Conservation (phyloP, 139 green algal species). For the Chlorella sp. region DNA sequence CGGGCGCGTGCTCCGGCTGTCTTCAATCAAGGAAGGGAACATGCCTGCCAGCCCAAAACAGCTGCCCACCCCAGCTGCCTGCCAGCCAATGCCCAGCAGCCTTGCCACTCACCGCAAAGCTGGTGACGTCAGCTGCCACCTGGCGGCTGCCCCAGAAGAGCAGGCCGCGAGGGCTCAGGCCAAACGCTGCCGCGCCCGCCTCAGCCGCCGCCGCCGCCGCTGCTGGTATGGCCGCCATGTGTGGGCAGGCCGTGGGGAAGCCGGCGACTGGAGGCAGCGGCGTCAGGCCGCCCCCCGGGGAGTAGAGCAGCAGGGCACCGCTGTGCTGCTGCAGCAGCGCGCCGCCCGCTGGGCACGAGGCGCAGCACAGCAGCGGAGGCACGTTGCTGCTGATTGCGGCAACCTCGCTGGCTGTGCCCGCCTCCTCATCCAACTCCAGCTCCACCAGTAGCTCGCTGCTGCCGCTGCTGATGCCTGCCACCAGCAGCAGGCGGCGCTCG, state of each 20-base stretch:
- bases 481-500: slow-evolving; percentile 5
- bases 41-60: background rate
- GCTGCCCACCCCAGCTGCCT: background rate
- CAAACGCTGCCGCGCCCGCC: slow-evolving; percentile 55
- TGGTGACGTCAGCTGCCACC: slow-evolving; percentile 68
- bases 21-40: too few relatives aligned
- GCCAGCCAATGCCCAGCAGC: background rate
- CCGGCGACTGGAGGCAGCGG: background rate
- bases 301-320: slow-evolving; percentile 24
- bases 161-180: slow-evolving; percentile 59
- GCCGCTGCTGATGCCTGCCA: slow-evolving; percentile 1
- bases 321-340: slow-evolving; percentile 34
- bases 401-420: slow-evolving; percentile 1
- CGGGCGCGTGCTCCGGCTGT: too few relatives aligned
- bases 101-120: slow-evolving; percentile 59
- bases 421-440: background rate
- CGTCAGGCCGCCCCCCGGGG: background rate
- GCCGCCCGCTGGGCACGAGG: background rate
- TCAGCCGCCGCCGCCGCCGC: background rate
- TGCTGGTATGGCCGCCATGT: slow-evolving; percentile 23
- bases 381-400: background rate
- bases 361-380: slow-evolving; percentile 14
- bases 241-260: slow-evolving; percentile 27
- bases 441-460: slow-evolving; percentile 16
- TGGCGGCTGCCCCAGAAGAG: slow-evolving; percentile 66